Base-by-base conservation (phyloP, 2,329 filamentous ascomycete species). In the Madurella fahalii region DNA sequence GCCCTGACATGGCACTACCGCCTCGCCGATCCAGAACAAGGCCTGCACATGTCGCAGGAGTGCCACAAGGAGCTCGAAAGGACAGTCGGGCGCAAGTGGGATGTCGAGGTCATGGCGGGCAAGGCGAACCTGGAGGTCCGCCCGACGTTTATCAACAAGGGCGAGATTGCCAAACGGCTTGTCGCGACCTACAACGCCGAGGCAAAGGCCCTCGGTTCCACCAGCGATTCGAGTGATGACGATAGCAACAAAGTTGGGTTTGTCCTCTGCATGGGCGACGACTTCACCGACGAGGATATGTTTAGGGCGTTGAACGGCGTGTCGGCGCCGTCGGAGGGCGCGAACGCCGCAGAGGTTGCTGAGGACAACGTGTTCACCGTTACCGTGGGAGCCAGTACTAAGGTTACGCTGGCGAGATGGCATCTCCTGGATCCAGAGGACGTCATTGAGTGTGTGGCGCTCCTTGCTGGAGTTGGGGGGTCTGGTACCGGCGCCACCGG, bases 1-100 rank as follows among this genome's bases (percentile, higher is more conserved):
- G 92, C 94, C 4, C 75, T 97, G 47, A 97, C 94, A 2, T 97
- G 94, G 94, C 94, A 99, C 69, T 99, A 97, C 72, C 89, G 94
- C 40, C 84, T 90, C 30, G 90, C 90, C 1, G 90, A 96, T 66
- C 90, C 90, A 1, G 89, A 95, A 63, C 89, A 89, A 59, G 93
- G 90, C 16, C 73, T 83, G 0, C 88, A 89, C 71, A 88, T 93
- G 74, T 85, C 92, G 5, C 81, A 80, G 20, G 86, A 92, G 68
- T 95, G 90, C 66, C 86, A 91, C 61, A 87, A 87, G 69, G 84
- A 92, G 61, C 81, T 99, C 15, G 87, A 95, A 68, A 76, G 79
- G 4, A 89, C 84, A 0, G 87, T 96, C 0, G 85, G 77, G 49
- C 87, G 85, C 67, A 84, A 84, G 60, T 96, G 87, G 82, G 91